Percentiles rank a stretch among this genome's conserved stretches.
These are phyloP conservation scores for Lactarius vividus DNA, from an alignment of 768 basidiomycete genomes.

Conservation along the genomic window DNA sequence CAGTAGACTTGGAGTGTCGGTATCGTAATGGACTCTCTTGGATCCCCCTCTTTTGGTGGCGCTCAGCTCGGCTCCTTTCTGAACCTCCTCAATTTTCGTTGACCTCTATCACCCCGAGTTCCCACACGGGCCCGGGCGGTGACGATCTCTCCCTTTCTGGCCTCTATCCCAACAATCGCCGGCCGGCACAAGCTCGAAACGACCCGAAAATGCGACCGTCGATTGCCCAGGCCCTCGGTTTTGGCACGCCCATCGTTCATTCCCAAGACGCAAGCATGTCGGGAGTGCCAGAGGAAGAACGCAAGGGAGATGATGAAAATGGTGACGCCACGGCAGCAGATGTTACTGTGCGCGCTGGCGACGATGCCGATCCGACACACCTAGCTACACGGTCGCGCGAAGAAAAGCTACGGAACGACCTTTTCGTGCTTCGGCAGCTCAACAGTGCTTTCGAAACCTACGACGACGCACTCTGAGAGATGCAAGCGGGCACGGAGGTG, in stretches of 20 bases:
- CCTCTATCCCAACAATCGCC: conserved; percentile 44
- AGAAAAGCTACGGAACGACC: conserved; percentile 71
- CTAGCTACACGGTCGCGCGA: conserved; percentile 46
- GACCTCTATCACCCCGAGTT: conserved; percentile 32
- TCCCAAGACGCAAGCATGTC: conserved; percentile 6
- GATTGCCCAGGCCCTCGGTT: conserved; percentile 16
- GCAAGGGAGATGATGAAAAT: conserved; percentile 23
- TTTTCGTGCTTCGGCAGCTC: conserved; percentile 70
- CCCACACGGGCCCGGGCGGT: conserved; percentile 41
- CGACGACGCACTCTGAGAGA: conserved; percentile 61
- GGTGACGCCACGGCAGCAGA: conserved; percentile 25
- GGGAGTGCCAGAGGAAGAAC: conserved; percentile 22
- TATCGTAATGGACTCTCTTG: too few relatives aligned
- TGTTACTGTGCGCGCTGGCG: conserved; percentile 31
- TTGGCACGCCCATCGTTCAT: conserved; percentile 1
- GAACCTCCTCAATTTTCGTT: conserved; percentile 41
- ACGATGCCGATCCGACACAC: conserved; percentile 24
- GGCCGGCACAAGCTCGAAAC: conserved; percentile 18
- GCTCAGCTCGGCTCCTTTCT: conserved; percentile 49
- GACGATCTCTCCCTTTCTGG: conserved; percentile 59
- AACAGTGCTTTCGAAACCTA: conserved; percentile 67
- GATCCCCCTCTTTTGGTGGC: conserved; percentile 29
- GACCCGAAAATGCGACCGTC: conserved; percentile 15
- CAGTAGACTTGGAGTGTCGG: too few relatives aligned
- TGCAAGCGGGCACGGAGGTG: conserved; percentile 71